phyloP scores from a whole-genome alignment of 495 filamentous ascomycete species.

The Podospora conica region DNA sequence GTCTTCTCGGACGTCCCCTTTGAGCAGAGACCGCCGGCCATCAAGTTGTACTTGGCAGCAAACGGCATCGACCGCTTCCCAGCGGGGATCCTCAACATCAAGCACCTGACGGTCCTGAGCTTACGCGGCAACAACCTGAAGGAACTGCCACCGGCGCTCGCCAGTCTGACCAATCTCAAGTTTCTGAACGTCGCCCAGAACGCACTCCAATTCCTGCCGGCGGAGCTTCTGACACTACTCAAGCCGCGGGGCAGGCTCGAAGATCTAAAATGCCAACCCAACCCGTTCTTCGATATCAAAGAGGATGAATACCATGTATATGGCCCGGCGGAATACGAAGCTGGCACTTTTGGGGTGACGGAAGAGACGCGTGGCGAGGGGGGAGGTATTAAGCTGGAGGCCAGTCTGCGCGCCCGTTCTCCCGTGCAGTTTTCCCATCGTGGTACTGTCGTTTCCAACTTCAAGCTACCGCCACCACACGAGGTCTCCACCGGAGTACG shows the following conservation, averaged over 20 bases:
- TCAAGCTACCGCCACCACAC: conserved; percentile 12
- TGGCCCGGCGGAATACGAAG: not conserved
- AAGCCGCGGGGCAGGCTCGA: conserved; percentile 31
- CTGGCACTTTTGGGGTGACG: not conserved
- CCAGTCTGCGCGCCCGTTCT: conserved; percentile 17
- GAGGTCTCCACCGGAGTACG: not conserved
- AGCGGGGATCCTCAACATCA: conserved; percentile 45
- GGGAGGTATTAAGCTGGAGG: conserved; percentile 7
- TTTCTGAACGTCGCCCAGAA: conserved; percentile 70
- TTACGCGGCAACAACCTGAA: conserved; percentile 63
- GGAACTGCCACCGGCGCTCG: conserved; percentile 59
- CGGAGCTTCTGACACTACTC: conserved; percentile 60
- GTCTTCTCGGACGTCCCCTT: conserved; percentile 36
- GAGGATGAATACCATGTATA: not conserved
- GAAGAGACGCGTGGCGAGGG: conserved; percentile 3
- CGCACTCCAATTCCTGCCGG: conserved; percentile 59
- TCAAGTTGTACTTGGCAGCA: conserved; percentile 58
- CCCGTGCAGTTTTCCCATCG: conserved; percentile 22
- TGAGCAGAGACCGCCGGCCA: conserved; percentile 40
- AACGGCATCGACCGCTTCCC: conserved; percentile 54
- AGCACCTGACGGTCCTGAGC: conserved; percentile 60
- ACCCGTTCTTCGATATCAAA: conserved; percentile 40
- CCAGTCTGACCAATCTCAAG: conserved; percentile 54
- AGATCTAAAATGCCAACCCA: conserved; percentile 39
- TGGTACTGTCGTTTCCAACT: conserved; percentile 10